Evolutionary conservation across 2,329 filamentous ascomycete genomes (phyloP).

Genomic region (Endocalyx cinctus): DNA sequence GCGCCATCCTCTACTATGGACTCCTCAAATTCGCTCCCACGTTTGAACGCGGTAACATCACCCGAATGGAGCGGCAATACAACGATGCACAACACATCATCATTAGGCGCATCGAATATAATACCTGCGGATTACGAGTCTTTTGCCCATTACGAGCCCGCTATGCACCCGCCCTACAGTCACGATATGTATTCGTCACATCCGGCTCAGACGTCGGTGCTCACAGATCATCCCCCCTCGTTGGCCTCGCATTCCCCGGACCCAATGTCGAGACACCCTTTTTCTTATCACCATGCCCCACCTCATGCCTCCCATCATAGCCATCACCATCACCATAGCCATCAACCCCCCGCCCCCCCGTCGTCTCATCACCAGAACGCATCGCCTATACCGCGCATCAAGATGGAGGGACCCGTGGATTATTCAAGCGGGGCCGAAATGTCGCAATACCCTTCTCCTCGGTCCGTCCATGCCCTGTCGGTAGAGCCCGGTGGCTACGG

Average conservation of each 20-base stretch:
- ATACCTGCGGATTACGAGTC: conserved; percentile 47
- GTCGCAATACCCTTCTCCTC: conserved; percentile 38
- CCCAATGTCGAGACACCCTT: conserved; percentile 24
- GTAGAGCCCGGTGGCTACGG: conserved; percentile 21
- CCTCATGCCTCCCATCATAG: too few relatives aligned
- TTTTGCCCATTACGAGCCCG: conserved; percentile 43
- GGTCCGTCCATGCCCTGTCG: conserved; percentile 31
- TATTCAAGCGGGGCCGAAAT: conserved; percentile 32
- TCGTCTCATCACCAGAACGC: conserved; percentile 27
- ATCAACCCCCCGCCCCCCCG: too few relatives aligned
- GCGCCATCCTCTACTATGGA: conserved; percentile 32
- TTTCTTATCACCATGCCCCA: conserved; percentile 28
- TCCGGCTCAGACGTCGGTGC: conserved; percentile 26
- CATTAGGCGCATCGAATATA: conserved; percentile 39
- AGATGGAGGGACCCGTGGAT: conserved; percentile 33
- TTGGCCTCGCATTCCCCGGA: conserved; percentile 27
- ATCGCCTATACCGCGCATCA: conserved; percentile 32
- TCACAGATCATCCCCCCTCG: conserved; percentile 21
- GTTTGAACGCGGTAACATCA: conserved; percentile 37
- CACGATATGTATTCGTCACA: conserved; percentile 43
- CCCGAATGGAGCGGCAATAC: conserved; percentile 38
- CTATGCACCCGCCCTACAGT: conserved; percentile 37
- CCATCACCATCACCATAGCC: too few relatives aligned
- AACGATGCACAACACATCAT: conserved; percentile 35
- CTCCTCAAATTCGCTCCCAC: conserved; percentile 31